Percentiles rank a stretch among this genome's conserved stretches.
Conservation (phyloP, 2,329 filamentous ascomycete species). For the Alternaria sp. region DNA sequence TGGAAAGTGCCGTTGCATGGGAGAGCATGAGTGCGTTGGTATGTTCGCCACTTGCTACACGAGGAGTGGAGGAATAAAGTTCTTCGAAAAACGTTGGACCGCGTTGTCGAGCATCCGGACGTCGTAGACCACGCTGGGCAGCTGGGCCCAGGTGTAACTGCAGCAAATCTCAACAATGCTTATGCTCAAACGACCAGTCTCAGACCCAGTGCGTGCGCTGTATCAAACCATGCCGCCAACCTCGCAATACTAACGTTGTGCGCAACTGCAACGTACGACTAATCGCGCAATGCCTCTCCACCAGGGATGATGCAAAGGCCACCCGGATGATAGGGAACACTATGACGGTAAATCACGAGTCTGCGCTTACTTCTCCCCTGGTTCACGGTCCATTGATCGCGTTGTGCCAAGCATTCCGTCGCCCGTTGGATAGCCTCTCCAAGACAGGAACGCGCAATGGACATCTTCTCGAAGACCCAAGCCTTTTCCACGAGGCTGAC, state of each 20-base stretch:
- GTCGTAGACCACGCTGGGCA: conserved; percentile 10
- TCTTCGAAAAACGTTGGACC: conserved; percentile 6
- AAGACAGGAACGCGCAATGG: conserved; percentile 11
- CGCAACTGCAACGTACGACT: conserved; percentile 17
- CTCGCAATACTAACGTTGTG: conserved; percentile 9
- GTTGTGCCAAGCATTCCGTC: conserved; percentile 7
- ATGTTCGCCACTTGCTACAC: conserved; percentile 19
- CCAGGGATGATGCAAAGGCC: conserved; percentile 3
- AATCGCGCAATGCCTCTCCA: conserved; percentile 11
- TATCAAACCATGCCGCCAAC: conserved; percentile 12
- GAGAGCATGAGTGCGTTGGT: conserved; percentile 16
- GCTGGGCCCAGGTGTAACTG: conserved; percentile 11
- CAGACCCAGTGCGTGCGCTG: conserved; percentile 18
- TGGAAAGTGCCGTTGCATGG: conserved; percentile 13
- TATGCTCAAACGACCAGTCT: conserved; percentile 15
- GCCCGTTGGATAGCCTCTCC: conserved; percentile 1
- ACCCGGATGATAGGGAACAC: conserved; percentile 11
- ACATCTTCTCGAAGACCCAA: conserved; percentile 14
- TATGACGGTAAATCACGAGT: conserved; percentile 2
- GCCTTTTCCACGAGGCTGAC: conserved; percentile 16
- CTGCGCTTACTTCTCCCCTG: conserved; percentile 1
- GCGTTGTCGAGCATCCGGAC: conserved; percentile 5
- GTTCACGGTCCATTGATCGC: conserved; percentile 7
- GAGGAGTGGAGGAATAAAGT: conserved; percentile 11
- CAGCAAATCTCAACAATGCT: conserved; percentile 16